phyloP scores from a whole-genome alignment of 2,329 filamentous ascomycete genomes.

The Ophiocordyceps unilateralis region DNA sequence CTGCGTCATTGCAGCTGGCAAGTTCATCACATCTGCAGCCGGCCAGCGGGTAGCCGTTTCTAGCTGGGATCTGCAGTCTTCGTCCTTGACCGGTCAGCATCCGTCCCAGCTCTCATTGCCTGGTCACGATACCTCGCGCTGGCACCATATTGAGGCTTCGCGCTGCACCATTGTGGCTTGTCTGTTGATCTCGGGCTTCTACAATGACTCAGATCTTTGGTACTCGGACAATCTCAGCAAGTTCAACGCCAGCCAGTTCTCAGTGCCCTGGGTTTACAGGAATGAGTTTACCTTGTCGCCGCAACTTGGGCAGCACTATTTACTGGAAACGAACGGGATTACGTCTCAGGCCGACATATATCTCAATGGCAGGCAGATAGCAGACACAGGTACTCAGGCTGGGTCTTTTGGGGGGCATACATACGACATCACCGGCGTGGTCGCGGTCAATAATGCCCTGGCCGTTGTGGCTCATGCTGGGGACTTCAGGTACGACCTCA shows the following conservation, averaged over 20 bases:
- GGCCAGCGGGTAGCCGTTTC: slow-evolving; percentile 18
- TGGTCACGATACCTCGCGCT: slow-evolving; percentile 27
- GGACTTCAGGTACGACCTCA: slow-evolving; percentile 40
- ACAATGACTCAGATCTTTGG: slow-evolving; percentile 35
- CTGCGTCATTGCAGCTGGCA: background rate
- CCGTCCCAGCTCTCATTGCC: slow-evolving; percentile 21
- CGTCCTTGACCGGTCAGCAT: slow-evolving; percentile 16
- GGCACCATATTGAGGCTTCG: slow-evolving; percentile 29
- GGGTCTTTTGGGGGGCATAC: slow-evolving; percentile 38
- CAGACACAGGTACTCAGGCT: slow-evolving; percentile 26
- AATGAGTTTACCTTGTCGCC: slow-evolving; percentile 26
- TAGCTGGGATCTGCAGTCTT: slow-evolving; percentile 32
- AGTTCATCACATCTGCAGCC: slow-evolving; percentile 7
- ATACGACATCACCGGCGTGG: slow-evolving; percentile 34
- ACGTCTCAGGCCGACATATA: slow-evolving; percentile 42
- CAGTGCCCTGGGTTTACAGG: slow-evolving; percentile 40
- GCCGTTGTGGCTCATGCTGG: slow-evolving; percentile 38
- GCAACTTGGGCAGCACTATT: slow-evolving; percentile 23
- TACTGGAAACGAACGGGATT: slow-evolving; percentile 41
- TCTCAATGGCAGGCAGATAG: slow-evolving; percentile 37
- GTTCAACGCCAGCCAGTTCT: slow-evolving; percentile 29
- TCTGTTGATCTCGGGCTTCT: slow-evolving; percentile 32
- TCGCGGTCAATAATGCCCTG: slow-evolving; percentile 27
- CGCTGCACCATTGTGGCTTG: slow-evolving; percentile 40
- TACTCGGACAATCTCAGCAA: slow-evolving; percentile 28